Base-by-base conservation (phyloP, 805 yeast species). In the Barnettozyma sp. region DNA sequence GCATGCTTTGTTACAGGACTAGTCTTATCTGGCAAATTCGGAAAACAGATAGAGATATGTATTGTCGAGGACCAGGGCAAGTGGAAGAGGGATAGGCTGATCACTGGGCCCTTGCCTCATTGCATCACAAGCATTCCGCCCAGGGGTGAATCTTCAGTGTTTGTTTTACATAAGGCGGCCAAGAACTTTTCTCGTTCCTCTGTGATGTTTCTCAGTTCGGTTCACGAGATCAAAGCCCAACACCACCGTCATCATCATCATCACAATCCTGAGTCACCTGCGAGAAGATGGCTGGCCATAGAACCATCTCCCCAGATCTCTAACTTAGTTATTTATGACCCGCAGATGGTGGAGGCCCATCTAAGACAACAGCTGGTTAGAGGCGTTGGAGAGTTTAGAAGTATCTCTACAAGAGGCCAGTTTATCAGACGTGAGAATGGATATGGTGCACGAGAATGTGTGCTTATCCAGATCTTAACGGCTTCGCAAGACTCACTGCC, bases 281-380 rank as follows among this genome's bases (percentile, higher is more conserved):
- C 33, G 9, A 14, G 19, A 5, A 26, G 22, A 13, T 15, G 36
- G 4, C 23, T 43, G 18, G 11, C 17, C 2, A 15, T 41, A 4
- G 23, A 30, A 17, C 46, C 45, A 10, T 43, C 45, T 5, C 46
- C 46, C 16, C 26, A 28, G 5, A 8, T 14, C 6, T 32, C 44
- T 5, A 14, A 19, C n/a, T 9, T 39, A 2, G 13, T 38, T 15
- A 22, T 43, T 14, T 43, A 40, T 22, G 36, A 43, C 30, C 44
- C 44, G 19, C 24, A 17, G 4, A 13, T 11, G 5, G 13, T 40
- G 5, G 21, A 20, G 20, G 14, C 7, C 5, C 40, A 35, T 13
- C 17, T 40, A 6, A 34, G 23, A 17, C 27, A 7, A 38, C 13
- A 27, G 19, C 14, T 32, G 28, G 10, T 28, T 35, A 24, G 33